These are phyloP conservation scores for Sugiyamaella qingdaonensis DNA, from an alignment of 805 yeast genomes.

Conservation along the genomic window DNA sequence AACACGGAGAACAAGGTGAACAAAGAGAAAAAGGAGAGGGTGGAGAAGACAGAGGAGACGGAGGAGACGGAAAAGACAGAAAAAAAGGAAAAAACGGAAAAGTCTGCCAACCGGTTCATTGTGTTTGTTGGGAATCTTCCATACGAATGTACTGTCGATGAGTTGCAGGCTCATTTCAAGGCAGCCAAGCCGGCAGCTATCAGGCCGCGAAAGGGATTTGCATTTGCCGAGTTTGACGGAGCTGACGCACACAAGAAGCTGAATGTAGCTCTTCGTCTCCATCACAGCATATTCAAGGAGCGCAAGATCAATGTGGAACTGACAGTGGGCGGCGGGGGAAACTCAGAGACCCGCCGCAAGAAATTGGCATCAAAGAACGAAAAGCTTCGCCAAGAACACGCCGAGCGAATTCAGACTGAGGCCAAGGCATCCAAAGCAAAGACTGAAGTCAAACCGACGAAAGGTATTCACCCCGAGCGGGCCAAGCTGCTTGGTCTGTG, in stretches of 20 bases:
- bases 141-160: constrained; percentile 57
- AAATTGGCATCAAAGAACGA: constrained; percentile 79
- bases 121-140: constrained; percentile 91
- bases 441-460: constrained; percentile 15
- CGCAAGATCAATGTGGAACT: constrained; percentile 91
- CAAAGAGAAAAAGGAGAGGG: neutral
- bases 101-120: constrained; percentile 62
- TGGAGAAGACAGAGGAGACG: neutral
- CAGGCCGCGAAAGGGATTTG: constrained; percentile 67
- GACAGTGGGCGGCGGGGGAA: constrained; percentile 98
- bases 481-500: constrained; percentile 4
- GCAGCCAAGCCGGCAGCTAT: constrained; percentile 63
- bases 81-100: constrained; percentile 4
- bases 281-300: constrained; percentile 63
- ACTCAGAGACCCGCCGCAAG: constrained; percentile 51
- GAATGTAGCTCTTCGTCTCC: constrained; percentile 81
- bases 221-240: constrained; percentile 84
- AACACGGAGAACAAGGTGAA: neutral
- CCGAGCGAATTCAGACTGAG: constrained; percentile 48
- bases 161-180: constrained; percentile 67
- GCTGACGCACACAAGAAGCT: constrained; percentile 69
- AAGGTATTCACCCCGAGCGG: constrained; percentile 20
- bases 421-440: constrained; percentile 32
- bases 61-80: neutral
- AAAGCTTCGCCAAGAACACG: constrained; percentile 66